phyloP scores from a whole-genome alignment of 331 rosid species.

The Saraca asoca region DNA sequence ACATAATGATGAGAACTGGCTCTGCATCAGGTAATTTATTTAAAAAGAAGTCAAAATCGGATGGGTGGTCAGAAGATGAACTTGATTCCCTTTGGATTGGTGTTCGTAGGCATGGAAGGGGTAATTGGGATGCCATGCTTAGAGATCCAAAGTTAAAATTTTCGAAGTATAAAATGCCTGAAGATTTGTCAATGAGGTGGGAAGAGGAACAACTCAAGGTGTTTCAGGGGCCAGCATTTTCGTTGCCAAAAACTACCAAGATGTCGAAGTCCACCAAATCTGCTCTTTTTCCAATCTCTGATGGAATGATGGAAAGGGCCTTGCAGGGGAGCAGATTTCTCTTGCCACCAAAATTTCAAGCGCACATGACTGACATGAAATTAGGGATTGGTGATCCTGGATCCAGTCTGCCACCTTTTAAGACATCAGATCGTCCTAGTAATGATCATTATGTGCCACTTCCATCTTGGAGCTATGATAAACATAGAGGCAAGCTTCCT shows the following conservation, averaged over 20 bases:
- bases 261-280: slow-evolving; percentile 57
- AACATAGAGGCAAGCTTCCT: slow-evolving; percentile 48
- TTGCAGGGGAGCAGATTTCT: slow-evolving; percentile 88
- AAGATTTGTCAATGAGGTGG: slow-evolving; percentile 84
- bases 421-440: slow-evolving; percentile 57
- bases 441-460: slow-evolving; percentile 59
- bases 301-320: slow-evolving; percentile 98
- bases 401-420: slow-evolving; percentile 57
- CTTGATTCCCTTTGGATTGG: slow-evolving; percentile 98
- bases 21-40: slow-evolving; percentile 56
- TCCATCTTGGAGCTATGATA: slow-evolving; percentile 71
- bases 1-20: slow-evolving; percentile 96
- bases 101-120: slow-evolving; percentile 96
- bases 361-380: slow-evolving; percentile 94
- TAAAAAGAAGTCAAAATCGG: slow-evolving; percentile 69
- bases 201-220: slow-evolving; percentile 92
- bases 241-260: slow-evolving; percentile 61
- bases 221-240: slow-evolving; percentile 71
- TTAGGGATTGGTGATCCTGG: slow-evolving; percentile 78
- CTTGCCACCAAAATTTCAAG: slow-evolving; percentile 74
- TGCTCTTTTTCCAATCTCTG: slow-evolving; percentile 80
- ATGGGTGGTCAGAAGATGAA: slow-evolving; percentile 96
- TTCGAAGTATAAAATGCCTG: slow-evolving; percentile 72
- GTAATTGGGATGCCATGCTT: slow-evolving; percentile 89
- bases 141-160: slow-evolving; percentile 85